Percentiles rank a stretch among this genome's conserved stretches.
phyloP scores from a whole-genome alignment of 2,329 filamentous ascomycete genomes.

The Exophiala dermatitidis region DNA sequence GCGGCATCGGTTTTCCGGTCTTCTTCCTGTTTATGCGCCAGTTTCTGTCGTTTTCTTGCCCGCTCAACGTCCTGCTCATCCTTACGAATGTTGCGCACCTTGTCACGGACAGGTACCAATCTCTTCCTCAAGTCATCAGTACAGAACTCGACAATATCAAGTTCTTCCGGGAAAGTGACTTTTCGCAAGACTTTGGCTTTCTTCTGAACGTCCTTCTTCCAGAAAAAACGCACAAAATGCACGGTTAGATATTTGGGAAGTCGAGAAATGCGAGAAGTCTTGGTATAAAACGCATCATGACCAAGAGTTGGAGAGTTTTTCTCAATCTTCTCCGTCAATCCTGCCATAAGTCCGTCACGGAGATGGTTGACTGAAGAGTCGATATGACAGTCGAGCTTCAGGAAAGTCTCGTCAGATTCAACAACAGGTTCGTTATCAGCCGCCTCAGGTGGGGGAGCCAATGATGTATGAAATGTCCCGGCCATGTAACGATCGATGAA shows the following conservation, averaged over 20 bases:
- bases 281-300: constrained; percentile 77
- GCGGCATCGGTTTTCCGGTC: constrained; percentile 39
- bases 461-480: constrained; percentile 68
- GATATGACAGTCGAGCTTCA: constrained; percentile 96
- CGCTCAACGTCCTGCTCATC: constrained; percentile 91
- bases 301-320: constrained; percentile 74
- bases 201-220: constrained; percentile 91
- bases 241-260: constrained; percentile 93
- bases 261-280: constrained; percentile 80
- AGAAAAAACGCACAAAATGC: constrained; percentile 97
- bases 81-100: constrained; percentile 89
- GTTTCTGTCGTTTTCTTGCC: constrained; percentile 84
- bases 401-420: constrained; percentile 65
- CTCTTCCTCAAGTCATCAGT: constrained; percentile 78
- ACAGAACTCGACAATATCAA: constrained; percentile 92
- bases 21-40: constrained; percentile 50
- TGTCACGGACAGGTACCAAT: constrained; percentile 87
- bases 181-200: constrained; percentile 99
- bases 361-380: constrained; percentile 80
- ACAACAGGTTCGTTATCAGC: constrained; percentile 66
- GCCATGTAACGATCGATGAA: constrained; percentile 90
- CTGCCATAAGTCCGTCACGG: constrained; percentile 75
- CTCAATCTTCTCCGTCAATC: constrained; percentile 80
- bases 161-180: constrained; percentile 87
- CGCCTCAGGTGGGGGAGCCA: constrained; percentile 69